Evolutionary conservation across 129 eudicot genomes (phyloP), one percentile per base, ranked within the genome.

Genomic region (Flaveria robusta): DNA sequence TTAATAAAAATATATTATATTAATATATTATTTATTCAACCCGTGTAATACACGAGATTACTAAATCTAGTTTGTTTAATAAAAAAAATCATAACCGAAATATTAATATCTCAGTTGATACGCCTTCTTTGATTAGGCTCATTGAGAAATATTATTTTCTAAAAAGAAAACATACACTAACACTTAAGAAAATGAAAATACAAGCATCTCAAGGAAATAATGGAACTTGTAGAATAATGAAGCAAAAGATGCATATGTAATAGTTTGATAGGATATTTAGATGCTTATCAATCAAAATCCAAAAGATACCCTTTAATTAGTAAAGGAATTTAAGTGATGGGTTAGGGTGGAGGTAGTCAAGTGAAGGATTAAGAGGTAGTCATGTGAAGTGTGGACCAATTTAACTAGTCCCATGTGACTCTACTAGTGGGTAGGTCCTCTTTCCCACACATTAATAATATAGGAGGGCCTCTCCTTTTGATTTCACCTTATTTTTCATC

Each of bases 361-460:
- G 64, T 34, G 80, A 65, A 64, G 50, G 81, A 77, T 77, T 67
- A 77, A 45, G 50, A 47, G 66, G 51, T 19, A 42, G 51, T 77
- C 81, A 77, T 77, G 81, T 77, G 81, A 69, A 60, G 81, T 77
- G 9, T 77, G 81, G 81, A 69, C 70, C 81, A 46, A 54, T 22
- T 39, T 56, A 50, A 42, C 49, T 59, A 70, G 75, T 59, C 72
- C 77, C 83, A 71, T 73, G 79, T 80, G 79, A 79, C 70, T 65
- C 62, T 72, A 79, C 34, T 73, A 20, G 68, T 54, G 51, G 59
- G 79, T 73, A 73, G 83, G 74, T 67, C 74, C 78, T 66, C 37
- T 60, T 69, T 77, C 54, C 76, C 70, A 56, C 62, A 52, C 54
- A 72, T 72, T 71, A 72, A n/a, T n/a, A n/a, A 27, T 47, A 71